A percentile compares a stretch with the other conserved stretches of the same genome.
These are phyloP conservation scores for Apiospora sp. DNA, from an alignment of 2,329 filamentous ascomycete species.

Conservation along the genomic window DNA sequence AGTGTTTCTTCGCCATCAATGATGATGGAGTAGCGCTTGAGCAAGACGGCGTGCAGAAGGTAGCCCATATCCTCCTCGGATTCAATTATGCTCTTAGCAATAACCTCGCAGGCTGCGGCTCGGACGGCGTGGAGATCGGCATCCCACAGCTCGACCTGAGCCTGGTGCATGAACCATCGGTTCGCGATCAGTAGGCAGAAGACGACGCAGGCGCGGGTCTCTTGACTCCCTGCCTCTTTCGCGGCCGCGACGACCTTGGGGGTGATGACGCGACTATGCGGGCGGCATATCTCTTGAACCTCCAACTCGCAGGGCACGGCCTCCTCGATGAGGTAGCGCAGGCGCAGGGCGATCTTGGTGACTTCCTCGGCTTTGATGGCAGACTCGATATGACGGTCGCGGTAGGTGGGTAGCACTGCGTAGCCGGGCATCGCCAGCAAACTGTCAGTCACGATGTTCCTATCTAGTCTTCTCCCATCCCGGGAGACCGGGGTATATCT, in stretches of 20 bases:
- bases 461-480: neutral
- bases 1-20: slow-evolving; percentile 74
- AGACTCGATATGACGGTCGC: slow-evolving; percentile 65
- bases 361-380: slow-evolving; percentile 81
- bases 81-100: slow-evolving; percentile 91
- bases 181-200: slow-evolving; percentile 79
- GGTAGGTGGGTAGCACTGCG: slow-evolving; percentile 71
- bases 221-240: slow-evolving; percentile 78
- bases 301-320: slow-evolving; percentile 91
- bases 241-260: slow-evolving; percentile 80
- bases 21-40: slow-evolving; percentile 88
- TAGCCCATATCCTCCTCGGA: slow-evolving; percentile 80
- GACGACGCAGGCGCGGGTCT: slow-evolving; percentile 82
- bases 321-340: slow-evolving; percentile 90
- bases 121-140: slow-evolving; percentile 82
- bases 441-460: neutral
- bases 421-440: slow-evolving; percentile 7
- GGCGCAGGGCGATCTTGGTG: slow-evolving; percentile 85
- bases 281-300: slow-evolving; percentile 73
- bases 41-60: slow-evolving; percentile 80
- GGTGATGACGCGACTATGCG: slow-evolving; percentile 89
- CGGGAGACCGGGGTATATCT: neutral
- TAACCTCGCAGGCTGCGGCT: slow-evolving; percentile 85
- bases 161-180: slow-evolving; percentile 81
- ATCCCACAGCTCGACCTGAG: slow-evolving; percentile 87